Base-by-base conservation (phyloP, 2,329 filamentous ascomycete species). In the Camptophora hylomeconis region DNA sequence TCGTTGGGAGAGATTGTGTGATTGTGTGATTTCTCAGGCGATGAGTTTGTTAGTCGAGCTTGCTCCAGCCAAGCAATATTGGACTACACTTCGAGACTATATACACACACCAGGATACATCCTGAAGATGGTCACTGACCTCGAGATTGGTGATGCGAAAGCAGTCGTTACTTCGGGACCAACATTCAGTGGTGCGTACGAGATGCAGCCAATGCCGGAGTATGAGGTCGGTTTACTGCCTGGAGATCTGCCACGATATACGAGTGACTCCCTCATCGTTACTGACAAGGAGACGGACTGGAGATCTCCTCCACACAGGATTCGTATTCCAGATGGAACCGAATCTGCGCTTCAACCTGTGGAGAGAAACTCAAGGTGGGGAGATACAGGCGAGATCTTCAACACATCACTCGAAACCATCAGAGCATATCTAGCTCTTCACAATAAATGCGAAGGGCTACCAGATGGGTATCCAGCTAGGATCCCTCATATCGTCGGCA, bases 1-100 rank as follows among this genome's bases (percentile, higher is more conserved):
- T 13, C 26, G 17, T n/a, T 34, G 32, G 32, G 12, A 34, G 4
- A n/a, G 12, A 7, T 8, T 34, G 27, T 34, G 32, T 17, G 32
- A 34, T 12, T 27, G 27, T 13, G 26, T 34, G 19, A 31, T 34
- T 24, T 14, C 16, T 7, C 32, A 25, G 15, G 26, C 22, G 18
- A 20, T 34, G 32, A 26, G 27, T 13, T 14, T 34, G 17, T 28
- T 34, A 4, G 12, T 18, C 7, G 23, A 26, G 19, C 15, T 34
- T 14, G 32, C 32, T 26, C 32, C 32, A 5, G 14, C 21, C 11
- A 12, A 17, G 3, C 27, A 23, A 20, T 24, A 34, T 12, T 34
- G 32, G 32, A 20, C 11, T 3, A 34, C 32, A 10, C 17, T 34
- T 13, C 17, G 27, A 15, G 32, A 34, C 14, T 20, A 34, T 20